Evolutionary conservation across 495 filamentous ascomycete species (phyloP).

Genomic region (Talaromyces wortmannii): DNA sequence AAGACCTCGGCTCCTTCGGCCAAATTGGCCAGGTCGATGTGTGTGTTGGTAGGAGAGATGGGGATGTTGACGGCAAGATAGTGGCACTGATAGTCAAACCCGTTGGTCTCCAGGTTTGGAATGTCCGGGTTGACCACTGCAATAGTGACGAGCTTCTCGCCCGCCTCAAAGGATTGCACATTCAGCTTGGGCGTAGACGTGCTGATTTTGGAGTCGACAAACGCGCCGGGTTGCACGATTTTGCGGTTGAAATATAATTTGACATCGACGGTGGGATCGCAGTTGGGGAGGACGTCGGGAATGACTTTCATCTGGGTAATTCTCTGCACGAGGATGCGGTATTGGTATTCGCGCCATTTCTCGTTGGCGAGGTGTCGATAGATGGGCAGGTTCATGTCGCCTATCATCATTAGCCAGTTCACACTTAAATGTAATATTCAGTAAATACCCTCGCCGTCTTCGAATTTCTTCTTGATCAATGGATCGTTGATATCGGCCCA

Average conservation of each 20-base stretch:
- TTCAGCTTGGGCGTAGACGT: conserved; percentile 64
- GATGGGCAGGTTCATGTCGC: conserved; percentile 93
- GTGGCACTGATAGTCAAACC: conserved; percentile 74
- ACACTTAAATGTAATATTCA: not conserved
- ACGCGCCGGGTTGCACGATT: conserved; percentile 65
- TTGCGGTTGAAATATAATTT: conserved; percentile 67
- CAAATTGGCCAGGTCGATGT: conserved; percentile 44
- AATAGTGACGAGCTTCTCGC: conserved; percentile 73
- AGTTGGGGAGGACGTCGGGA: conserved; percentile 83
- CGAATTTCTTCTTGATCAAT: conserved; percentile 86
- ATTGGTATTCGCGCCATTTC: conserved; percentile 80
- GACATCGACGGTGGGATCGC: conserved; percentile 74
- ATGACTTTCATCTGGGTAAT: conserved; percentile 83
- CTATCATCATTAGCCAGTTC: conserved; percentile 29
- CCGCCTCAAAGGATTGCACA: conserved; percentile 77
- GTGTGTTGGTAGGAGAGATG: conserved; percentile 46
- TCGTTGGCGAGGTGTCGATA: conserved; percentile 84
- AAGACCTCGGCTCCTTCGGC: conserved; percentile 54
- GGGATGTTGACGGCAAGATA: conserved; percentile 69
- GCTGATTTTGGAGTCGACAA: conserved; percentile 64
- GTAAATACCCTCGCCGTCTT: conserved; percentile 73
- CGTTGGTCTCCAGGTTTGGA: conserved; percentile 68
- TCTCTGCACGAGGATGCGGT: conserved; percentile 72
- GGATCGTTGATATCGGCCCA: conserved; percentile 94
- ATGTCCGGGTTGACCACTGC: conserved; percentile 89